Evolutionary conservation across 2,329 filamentous ascomycete species (phyloP).

Genomic region (Colletotrichum salicis): DNA sequence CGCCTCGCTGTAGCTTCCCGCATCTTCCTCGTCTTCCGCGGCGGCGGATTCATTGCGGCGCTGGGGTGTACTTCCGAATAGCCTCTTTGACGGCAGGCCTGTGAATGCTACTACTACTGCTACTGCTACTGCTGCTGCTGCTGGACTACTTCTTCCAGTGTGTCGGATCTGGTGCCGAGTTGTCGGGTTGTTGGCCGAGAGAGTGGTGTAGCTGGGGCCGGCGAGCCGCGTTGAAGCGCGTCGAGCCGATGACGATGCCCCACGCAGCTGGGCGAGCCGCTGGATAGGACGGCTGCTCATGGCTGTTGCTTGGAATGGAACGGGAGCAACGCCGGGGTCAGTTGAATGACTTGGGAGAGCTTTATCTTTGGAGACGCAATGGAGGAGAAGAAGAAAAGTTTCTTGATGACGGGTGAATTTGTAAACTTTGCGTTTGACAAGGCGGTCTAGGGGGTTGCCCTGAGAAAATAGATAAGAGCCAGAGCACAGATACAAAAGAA

Average conservation of each 20-base stretch:
- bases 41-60: slow-evolving; percentile 17
- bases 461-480: slow-evolving; percentile 30
- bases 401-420: not conserved
- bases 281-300: slow-evolving; percentile 31
- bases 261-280: slow-evolving; percentile 31
- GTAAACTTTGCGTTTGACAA: slow-evolving; percentile 13
- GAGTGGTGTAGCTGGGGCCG: not conserved
- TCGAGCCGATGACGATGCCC: slow-evolving; percentile 25
- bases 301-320: slow-evolving; percentile 5
- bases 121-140: too few species aligned
- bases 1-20: slow-evolving; percentile 58
- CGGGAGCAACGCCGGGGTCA: slow-evolving; percentile 10
- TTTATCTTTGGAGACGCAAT: not conserved
- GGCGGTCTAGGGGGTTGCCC: slow-evolving; percentile 23
- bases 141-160: not conserved
- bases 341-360: not conserved
- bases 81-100: not conserved
- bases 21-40: slow-evolving; percentile 45
- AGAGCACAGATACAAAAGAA: slow-evolving; percentile 1
- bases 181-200: slow-evolving; percentile 12
- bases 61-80: slow-evolving; percentile 21
- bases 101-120: not conserved
- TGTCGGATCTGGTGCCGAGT: slow-evolving; percentile 3
- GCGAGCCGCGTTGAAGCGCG: slow-evolving; percentile 31
- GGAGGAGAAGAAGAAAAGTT: not conserved